Evolutionary conservation across 169 alveolate species (phyloP).

Genomic region (Cryptosporidium canis): DNA sequence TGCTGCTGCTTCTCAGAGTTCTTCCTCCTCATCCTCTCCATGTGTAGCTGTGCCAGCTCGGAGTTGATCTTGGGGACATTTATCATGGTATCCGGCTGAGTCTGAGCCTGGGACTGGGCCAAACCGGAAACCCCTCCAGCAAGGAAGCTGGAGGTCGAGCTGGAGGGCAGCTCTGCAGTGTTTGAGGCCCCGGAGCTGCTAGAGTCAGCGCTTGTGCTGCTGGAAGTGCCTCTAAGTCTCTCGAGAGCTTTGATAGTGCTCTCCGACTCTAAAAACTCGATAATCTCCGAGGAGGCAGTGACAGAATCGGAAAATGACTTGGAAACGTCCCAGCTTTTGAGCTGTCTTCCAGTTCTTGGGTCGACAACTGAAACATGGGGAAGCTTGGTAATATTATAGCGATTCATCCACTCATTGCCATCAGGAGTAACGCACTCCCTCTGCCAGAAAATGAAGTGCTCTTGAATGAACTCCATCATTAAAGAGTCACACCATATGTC

Average conservation of each 20-base stretch:
- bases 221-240: neutral
- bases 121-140: neutral
- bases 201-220: neutral
- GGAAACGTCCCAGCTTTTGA: conserved; percentile 61
- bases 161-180: neutral
- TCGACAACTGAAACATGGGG: conserved; percentile 68
- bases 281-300: conserved; percentile 63
- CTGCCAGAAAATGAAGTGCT: conserved; percentile 65
- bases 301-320: conserved; percentile 56
- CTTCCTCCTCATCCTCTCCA: conserved; percentile 66
- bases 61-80: conserved; percentile 41
- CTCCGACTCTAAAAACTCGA: conserved; percentile 54
- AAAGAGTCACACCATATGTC: conserved; percentile 68
- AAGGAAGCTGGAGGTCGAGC: neutral
- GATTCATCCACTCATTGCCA: conserved; percentile 40
- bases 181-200: neutral
- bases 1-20: conserved; percentile 23
- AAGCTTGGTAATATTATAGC: conserved; percentile 29
- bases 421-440: conserved; percentile 61
- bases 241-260: neutral
- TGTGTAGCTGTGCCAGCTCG: conserved; percentile 56
- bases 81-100: neutral
- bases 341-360: conserved; percentile 71
- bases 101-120: neutral
- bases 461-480: conserved; percentile 32